These are phyloP conservation scores for Russula emetica DNA, from an alignment of 768 basidiomycete genomes.

Conservation along the genomic window DNA sequence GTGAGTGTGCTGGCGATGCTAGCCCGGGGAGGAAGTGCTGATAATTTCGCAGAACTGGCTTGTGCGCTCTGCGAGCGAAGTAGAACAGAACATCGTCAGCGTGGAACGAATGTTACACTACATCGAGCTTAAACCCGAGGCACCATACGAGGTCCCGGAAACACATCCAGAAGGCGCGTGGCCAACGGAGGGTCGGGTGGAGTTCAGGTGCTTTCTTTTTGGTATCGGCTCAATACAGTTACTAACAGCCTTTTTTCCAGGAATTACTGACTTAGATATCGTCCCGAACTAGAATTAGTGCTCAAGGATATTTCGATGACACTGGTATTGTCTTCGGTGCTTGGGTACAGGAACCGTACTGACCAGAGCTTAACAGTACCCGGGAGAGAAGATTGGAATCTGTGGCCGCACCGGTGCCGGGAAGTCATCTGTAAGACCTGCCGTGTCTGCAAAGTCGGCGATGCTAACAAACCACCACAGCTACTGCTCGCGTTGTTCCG, in stretches of 20 bases:
- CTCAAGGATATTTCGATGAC: slow-evolving; percentile 69
- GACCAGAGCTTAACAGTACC: slow-evolving; percentile 41
- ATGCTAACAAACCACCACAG: slow-evolving; percentile 32
- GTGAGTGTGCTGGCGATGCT: slow-evolving; percentile 39
- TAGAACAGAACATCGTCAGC: slow-evolving; percentile 87
- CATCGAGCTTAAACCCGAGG: slow-evolving; percentile 67
- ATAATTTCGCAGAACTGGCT: slow-evolving; percentile 62
- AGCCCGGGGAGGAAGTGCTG: background rate
- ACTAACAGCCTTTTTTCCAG: slow-evolving; percentile 35
- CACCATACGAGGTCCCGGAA: slow-evolving; percentile 63
- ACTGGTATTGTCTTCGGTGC: slow-evolving; percentile 45
- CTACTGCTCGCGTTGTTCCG: slow-evolving; percentile 70
- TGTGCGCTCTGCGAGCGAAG: slow-evolving; percentile 77
- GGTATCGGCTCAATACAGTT: background rate
- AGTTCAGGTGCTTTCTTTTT: slow-evolving; percentile 57
- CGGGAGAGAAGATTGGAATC: slow-evolving; percentile 87
- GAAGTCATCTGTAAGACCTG: slow-evolving; percentile 59
- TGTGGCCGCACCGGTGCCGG: slow-evolving; percentile 79
- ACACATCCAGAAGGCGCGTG: slow-evolving; percentile 52
- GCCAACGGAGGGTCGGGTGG: slow-evolving; percentile 70
- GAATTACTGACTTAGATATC: slow-evolving; percentile 72
- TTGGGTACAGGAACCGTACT: background rate
- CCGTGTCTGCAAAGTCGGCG: background rate
- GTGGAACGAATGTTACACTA: slow-evolving; percentile 87
- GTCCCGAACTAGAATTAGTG: slow-evolving; percentile 73